phyloP scores from a whole-genome alignment of 345 rosid species.

The Eucalyptus dawsonii region DNA sequence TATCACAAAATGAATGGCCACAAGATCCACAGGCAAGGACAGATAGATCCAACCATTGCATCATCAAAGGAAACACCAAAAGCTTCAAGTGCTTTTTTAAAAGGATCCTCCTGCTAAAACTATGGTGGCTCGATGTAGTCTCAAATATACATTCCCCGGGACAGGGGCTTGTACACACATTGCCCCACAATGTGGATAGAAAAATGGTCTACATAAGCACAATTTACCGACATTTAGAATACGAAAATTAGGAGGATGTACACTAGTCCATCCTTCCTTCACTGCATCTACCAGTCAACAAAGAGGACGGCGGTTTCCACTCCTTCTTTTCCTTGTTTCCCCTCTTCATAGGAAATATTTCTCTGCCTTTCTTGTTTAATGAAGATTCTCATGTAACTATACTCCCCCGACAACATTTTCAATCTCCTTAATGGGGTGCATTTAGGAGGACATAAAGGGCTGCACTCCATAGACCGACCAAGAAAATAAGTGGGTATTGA shows the following conservation, averaged over 20 bases:
- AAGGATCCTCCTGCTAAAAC: not conserved
- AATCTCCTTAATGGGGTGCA: not conserved
- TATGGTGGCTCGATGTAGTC: not conserved
- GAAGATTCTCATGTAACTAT: not conserved
- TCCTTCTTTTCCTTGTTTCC: not conserved
- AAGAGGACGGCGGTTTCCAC: not conserved
- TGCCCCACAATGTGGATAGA: not conserved
- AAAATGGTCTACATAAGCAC: not conserved
- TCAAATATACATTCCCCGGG: not conserved
- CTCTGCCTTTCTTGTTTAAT: not conserved
- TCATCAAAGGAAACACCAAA: not conserved
- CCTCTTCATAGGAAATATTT: not conserved
- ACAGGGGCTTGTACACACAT: not conserved
- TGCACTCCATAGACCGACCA: not conserved
- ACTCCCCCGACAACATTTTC: not conserved
- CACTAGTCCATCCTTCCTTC: not conserved
- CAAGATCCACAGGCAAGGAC: not conserved
- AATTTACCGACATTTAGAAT: not conserved
- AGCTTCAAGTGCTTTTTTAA: not conserved
- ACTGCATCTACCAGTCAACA: not conserved
- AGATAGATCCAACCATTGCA: not conserved
- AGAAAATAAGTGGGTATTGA: not conserved
- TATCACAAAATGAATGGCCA: not conserved
- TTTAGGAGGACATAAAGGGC: not conserved
- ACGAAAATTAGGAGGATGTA: not conserved